A percentile compares a stretch with the other conserved stretches of the same genome.
These are phyloP conservation scores for Skeletonema costatum DNA, from an alignment of 108 stramenopile species.

Conservation along the genomic window DNA sequence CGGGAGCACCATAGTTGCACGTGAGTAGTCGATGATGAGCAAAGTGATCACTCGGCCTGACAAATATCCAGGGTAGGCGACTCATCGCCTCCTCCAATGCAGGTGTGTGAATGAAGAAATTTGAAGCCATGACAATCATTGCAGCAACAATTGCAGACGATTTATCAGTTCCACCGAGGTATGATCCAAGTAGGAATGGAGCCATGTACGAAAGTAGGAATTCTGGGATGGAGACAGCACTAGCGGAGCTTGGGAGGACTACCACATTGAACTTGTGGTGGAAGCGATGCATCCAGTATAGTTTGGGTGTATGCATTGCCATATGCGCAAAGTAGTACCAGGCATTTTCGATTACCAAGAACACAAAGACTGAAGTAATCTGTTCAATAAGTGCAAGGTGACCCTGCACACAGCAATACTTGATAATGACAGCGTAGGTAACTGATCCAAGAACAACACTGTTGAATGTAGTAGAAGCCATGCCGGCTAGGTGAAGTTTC, in stretches of 20 bases:
- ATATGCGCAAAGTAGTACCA: conserved; percentile 32
- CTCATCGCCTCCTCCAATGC: conserved; percentile 45
- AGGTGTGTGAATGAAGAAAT: conserved; percentile 63
- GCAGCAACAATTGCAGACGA: conserved; percentile 26
- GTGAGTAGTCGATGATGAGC: conserved; percentile 59
- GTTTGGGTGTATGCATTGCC: conserved; percentile 28
- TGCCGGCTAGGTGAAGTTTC: conserved; percentile 32
- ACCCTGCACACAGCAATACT: conserved; percentile 25
- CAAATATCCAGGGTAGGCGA: conserved; percentile 45
- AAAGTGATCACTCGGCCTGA: conserved; percentile 57
- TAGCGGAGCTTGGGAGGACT: conserved; percentile 50
- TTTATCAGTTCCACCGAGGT: conserved; percentile 31
- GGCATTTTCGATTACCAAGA: conserved; percentile 31
- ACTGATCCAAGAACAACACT: conserved; percentile 27
- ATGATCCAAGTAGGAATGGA: conserved; percentile 49
- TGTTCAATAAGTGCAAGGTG: conserved; percentile 22
- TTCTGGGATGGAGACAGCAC: conserved; percentile 50
- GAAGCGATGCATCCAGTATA: conserved; percentile 53
- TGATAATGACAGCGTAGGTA: conserved; percentile 28
- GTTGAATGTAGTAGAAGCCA: conserved; percentile 34
- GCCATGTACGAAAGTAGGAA: conserved; percentile 57
- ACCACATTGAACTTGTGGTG: conserved; percentile 56
- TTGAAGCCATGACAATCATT: conserved; percentile 34
- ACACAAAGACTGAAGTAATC: conserved; percentile 7
- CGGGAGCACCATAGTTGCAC: conserved; percentile 59